Evolutionary conservation across 2,329 filamentous ascomycete species (phyloP).

Genomic region (Epichloe uncinata): DNA sequence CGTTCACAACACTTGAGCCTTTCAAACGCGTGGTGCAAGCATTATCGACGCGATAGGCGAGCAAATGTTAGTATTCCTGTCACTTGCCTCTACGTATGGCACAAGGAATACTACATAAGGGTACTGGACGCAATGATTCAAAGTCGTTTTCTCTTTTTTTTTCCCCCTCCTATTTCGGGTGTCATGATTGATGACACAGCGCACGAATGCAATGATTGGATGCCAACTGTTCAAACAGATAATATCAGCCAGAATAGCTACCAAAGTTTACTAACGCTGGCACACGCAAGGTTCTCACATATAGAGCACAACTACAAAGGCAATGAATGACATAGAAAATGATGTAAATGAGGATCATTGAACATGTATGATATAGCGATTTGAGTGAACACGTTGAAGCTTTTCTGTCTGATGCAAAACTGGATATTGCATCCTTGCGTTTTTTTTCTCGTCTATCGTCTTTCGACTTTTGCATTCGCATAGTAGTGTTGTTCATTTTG

Average conservation of each 20-base stretch:
- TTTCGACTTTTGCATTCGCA: background rate
- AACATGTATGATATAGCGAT: background rate
- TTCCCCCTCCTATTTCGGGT: background rate
- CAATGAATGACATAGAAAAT: background rate
- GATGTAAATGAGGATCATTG: background rate
- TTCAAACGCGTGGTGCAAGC: slow-evolving; percentile 25
- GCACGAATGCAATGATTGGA: background rate
- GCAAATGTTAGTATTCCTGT: background rate
- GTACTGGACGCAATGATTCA: background rate
- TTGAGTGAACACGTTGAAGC: background rate
- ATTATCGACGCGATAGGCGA: slow-evolving; percentile 14
- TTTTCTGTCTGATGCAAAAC: background rate
- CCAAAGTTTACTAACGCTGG: background rate
- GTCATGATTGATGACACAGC: background rate
- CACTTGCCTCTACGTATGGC: background rate
- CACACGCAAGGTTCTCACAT: background rate
- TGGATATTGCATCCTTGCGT: background rate
- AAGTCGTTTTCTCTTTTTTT: background rate
- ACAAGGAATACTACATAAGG: background rate
- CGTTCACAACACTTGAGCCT: slow-evolving; percentile 36
- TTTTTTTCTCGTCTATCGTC: background rate
- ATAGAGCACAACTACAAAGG: background rate
- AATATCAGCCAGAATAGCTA: background rate
- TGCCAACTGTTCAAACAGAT: background rate
- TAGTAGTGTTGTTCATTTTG: background rate